phyloP scores from a whole-genome alignment of 805 yeast genomes.

The Isabelozyma gotoi region DNA sequence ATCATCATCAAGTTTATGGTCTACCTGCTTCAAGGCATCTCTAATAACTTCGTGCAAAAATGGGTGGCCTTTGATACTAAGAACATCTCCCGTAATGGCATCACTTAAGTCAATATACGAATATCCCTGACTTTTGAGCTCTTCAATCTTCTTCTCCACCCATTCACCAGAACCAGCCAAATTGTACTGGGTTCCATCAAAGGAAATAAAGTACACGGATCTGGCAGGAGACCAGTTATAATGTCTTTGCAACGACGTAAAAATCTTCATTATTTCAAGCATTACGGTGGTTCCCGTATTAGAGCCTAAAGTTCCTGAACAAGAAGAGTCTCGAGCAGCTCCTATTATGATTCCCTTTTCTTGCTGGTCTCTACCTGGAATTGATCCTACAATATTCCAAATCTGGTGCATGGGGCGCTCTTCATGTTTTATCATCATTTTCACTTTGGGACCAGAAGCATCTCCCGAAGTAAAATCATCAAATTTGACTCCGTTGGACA shows the following conservation, averaged over 20 bases:
- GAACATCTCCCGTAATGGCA: constrained; percentile 51
- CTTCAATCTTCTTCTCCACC: constrained; percentile 55
- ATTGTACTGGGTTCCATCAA: constrained; percentile 80
- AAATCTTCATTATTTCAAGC: constrained; percentile 66
- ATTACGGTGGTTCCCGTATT: constrained; percentile 74
- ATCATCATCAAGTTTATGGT: constrained; percentile 5
- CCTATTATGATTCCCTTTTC: constrained; percentile 76
- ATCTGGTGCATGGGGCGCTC: constrained; percentile 58
- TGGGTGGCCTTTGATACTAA: constrained; percentile 67
- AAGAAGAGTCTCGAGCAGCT: constrained; percentile 75
- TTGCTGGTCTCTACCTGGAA: constrained; percentile 77
- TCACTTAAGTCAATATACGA: constrained; percentile 75
- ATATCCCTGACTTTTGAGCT: constrained; percentile 58
- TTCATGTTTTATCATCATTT: constrained; percentile 35
- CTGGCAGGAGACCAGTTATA: constrained; percentile 83
- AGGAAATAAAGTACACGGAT: constrained; percentile 77
- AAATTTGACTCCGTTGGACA: constrained; percentile 30
- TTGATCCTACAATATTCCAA: constrained; percentile 78
- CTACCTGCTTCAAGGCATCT: constrained; percentile 35
- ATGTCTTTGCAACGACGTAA: constrained; percentile 61
- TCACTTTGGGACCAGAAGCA: constrained; percentile 28
- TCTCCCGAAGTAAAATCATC: constrained; percentile 14
- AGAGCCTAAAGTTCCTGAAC: constrained; percentile 71
- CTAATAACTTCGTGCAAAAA: constrained; percentile 50
- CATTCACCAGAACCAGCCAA: constrained; percentile 84